Base-by-base conservation (phyloP, 805 yeast species). In the Tetrapisispora namnaoensis region DNA sequence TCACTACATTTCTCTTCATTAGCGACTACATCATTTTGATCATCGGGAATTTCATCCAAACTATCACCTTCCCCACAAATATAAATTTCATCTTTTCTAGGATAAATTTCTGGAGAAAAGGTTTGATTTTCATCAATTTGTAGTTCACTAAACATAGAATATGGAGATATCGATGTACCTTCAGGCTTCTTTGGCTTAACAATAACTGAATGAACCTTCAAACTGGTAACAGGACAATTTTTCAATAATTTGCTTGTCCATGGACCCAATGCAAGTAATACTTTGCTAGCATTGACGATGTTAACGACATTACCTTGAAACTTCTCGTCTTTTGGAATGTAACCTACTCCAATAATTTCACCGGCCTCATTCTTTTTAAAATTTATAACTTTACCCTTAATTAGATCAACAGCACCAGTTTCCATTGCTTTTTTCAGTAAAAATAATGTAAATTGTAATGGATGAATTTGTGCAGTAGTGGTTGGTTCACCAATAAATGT, bases 21-120 rank as follows among this genome's bases (percentile, higher is more conserved):
- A 30, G 90, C 93, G 64, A 83, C 89, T 27, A 91, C 96, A 54
- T 89, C 95, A 61, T 87, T 95, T 0, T 96, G 86, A 0, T 95
- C 84, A 59, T 88, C 97, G 3, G 98, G 99, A 35, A 93, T 78
- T 47, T 86, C 90, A 21, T 86, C 95, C 18, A 84, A 76, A 1
- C 93, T 82, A 61, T 90, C 97, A 43, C 96, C 96, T 68, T 93
- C 99, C 43, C 99, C 98, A 69, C 98, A 93, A 2, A 93, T 95
- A 60, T 90, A 91, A 41, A 91, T 95, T 67, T 93, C 99, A 67
- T 91, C 97, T 59, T 82, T 83, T 63, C 99, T 77, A 11, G 98
- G 96, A 65, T 91, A 91, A 53, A 93, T 81, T 63, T 91, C 99
- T 0, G 99, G 99, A 2, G 95, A 80, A 21, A 86, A 90, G 65